Percentiles rank a stretch among this genome's conserved stretches.
phyloP scores from a whole-genome alignment of 495 filamentous ascomycete genomes.

The Lasiosphaeris hirsuta region DNA sequence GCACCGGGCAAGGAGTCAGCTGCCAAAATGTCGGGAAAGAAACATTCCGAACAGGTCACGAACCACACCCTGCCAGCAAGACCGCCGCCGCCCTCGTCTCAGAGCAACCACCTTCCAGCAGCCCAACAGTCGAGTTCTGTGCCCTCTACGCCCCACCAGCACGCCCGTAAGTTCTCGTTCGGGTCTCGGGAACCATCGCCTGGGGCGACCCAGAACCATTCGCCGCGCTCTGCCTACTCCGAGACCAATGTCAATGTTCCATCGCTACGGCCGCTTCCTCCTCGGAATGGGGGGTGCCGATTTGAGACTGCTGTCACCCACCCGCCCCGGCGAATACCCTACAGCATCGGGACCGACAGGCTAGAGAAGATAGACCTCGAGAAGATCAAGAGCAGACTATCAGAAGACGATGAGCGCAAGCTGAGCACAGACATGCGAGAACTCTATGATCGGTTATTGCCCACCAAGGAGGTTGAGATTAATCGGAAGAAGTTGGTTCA shows the following conservation, averaged over 20 bases:
- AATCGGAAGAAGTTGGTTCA: constrained; percentile 70
- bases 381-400: constrained; percentile 61
- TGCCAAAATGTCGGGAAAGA: constrained; percentile 49
- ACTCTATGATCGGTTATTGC: constrained; percentile 80
- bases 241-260: constrained; percentile 74
- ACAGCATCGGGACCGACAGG: constrained; percentile 74
- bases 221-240: constrained; percentile 85
- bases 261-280: constrained; percentile 55
- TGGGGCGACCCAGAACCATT: constrained; percentile 67
- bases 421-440: constrained; percentile 77
- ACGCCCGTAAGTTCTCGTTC: constrained; percentile 77
- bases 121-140: constrained; percentile 80
- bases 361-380: constrained; percentile 64
- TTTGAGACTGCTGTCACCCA: constrained; percentile 64
- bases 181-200: constrained; percentile 86
- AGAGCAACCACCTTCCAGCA: constrained; percentile 29
- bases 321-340: constrained; percentile 74
- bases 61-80: constrained; percentile 31
- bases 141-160: constrained; percentile 90
- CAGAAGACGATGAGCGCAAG: constrained; percentile 71
- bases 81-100: constrained; percentile 32
- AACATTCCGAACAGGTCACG: constrained; percentile 28
- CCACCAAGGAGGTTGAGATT: constrained; percentile 72
- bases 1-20: constrained; percentile 45
- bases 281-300: constrained; percentile 61